These are phyloP conservation scores for Hypoxylon sp. DNA, from an alignment of 2,329 filamentous ascomycete species.

Conservation along the genomic window DNA sequence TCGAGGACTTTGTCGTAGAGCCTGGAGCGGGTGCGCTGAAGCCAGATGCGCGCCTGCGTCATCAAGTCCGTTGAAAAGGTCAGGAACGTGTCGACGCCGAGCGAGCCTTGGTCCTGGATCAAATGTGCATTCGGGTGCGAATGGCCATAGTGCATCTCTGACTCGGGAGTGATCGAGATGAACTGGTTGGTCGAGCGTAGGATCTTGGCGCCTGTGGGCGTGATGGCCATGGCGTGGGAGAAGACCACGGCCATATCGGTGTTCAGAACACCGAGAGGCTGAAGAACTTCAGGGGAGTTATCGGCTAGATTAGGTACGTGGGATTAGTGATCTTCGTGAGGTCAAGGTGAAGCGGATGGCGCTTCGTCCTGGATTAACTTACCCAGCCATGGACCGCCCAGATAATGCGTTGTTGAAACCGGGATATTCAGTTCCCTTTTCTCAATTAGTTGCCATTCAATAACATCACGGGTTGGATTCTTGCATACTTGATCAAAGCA, in stretches of 20 bases:
- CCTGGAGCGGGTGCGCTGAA: constrained; percentile 61
- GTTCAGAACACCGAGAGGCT: constrained; percentile 59
- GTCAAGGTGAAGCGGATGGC: background rate
- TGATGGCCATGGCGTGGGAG: constrained; percentile 65
- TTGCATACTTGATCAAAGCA: constrained; percentile 53
- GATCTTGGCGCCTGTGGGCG: constrained; percentile 57
- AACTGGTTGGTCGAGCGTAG: constrained; percentile 66
- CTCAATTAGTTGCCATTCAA: constrained; percentile 1
- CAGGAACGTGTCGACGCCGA: constrained; percentile 70
- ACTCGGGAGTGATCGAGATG: constrained; percentile 71
- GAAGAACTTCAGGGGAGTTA: constrained; percentile 59
- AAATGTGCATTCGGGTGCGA: constrained; percentile 60
- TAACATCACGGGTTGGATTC: background rate
- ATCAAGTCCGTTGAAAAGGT: constrained; percentile 66
- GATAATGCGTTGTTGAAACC: constrained; percentile 63
- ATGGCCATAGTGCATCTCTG: constrained; percentile 72
- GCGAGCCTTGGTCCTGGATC: constrained; percentile 65
- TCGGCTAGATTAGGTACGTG: constrained; percentile 35
- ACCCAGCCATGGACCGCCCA: constrained; percentile 59
- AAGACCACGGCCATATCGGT: constrained; percentile 65
- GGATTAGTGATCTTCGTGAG: background rate
- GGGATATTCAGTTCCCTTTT: constrained; percentile 58
- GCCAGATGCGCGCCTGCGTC: constrained; percentile 68
- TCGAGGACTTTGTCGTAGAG: constrained; percentile 59
- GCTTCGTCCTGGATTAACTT: constrained; percentile 37